Conservation (phyloP, 2,329 filamentous ascomycete genomes). For the Neofusicoccum laricinum region DNA sequence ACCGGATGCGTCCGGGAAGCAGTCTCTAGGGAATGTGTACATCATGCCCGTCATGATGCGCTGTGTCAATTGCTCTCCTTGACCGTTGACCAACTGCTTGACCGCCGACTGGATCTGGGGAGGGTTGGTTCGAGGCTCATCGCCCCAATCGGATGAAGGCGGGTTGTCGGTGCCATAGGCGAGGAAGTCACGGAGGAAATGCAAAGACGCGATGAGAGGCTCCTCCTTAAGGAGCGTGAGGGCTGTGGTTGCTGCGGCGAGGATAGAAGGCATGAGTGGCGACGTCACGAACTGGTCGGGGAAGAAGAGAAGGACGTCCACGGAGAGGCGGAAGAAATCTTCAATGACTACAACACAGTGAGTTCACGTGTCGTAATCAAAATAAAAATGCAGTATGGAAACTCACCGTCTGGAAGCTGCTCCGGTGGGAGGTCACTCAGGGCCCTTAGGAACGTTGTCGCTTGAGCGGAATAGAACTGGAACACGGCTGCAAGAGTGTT, state of each 20-base stretch:
- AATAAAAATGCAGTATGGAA: not conserved
- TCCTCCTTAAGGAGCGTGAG: slow-evolving; percentile 88
- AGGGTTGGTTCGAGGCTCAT: slow-evolving; percentile 59
- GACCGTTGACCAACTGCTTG: slow-evolving; percentile 64
- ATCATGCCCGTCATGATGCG: slow-evolving; percentile 96
- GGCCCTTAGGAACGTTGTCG: slow-evolving; percentile 82
- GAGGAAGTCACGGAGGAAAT: slow-evolving; percentile 87
- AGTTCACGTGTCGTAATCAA: not conserved
- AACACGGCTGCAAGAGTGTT: slow-evolving; percentile 86
- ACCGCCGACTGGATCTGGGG: slow-evolving; percentile 70
- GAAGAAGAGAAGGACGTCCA: slow-evolving; percentile 91
- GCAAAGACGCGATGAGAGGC: slow-evolving; percentile 83
- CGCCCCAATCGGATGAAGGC: slow-evolving; percentile 58
- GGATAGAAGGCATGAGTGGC: slow-evolving; percentile 73
- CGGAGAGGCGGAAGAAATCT: slow-evolving; percentile 91
- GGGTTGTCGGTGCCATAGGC: slow-evolving; percentile 79
- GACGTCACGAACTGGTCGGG: slow-evolving; percentile 80
- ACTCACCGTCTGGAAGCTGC: slow-evolving; percentile 68
- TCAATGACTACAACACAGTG: slow-evolving; percentile 66
- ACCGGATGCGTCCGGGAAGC: slow-evolving; percentile 89
- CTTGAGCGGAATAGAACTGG: slow-evolving; percentile 90
- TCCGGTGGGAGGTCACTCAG: slow-evolving; percentile 78
- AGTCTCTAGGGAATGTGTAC: slow-evolving; percentile 96
- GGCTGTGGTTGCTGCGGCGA: slow-evolving; percentile 82
- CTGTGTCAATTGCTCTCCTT: slow-evolving; percentile 79